Percentiles rank a stretch among this genome's conserved stretches.
phyloP scores from a whole-genome alignment of 2,329 filamentous ascomycete genomes.

The Paracoccidioides brasiliensis region DNA sequence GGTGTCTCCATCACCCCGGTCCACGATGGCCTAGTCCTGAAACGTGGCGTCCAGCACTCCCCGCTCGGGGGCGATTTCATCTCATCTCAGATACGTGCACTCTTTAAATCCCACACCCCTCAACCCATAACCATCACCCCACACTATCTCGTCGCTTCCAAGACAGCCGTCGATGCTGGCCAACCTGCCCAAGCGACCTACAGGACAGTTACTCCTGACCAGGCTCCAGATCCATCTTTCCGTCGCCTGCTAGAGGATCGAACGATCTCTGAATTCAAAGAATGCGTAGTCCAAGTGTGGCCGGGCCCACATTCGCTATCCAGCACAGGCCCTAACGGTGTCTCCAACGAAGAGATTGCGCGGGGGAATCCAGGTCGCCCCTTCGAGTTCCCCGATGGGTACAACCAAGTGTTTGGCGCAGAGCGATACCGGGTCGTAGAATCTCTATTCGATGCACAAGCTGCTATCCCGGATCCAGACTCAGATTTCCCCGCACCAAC shows the following conservation, averaged over 20 bases:
- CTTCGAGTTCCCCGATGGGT: slow-evolving; percentile 95
- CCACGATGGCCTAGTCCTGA: slow-evolving; percentile 87
- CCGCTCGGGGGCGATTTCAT: slow-evolving; percentile 81
- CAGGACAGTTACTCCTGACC: slow-evolving; percentile 51
- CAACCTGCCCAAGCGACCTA: slow-evolving; percentile 64
- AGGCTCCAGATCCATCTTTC: slow-evolving; percentile 55
- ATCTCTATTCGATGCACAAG: slow-evolving; percentile 78
- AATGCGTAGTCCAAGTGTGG: slow-evolving; percentile 93
- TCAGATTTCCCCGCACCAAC: slow-evolving; percentile 40
- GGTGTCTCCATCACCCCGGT: slow-evolving; percentile 82
- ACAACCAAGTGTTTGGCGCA: slow-evolving; percentile 85
- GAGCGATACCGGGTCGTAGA: slow-evolving; percentile 80
- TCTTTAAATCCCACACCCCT: slow-evolving; percentile 54
- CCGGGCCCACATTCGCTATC: slow-evolving; percentile 58
- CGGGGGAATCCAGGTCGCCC: slow-evolving; percentile 64
- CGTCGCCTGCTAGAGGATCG: slow-evolving; percentile 79
- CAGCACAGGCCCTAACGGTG: slow-evolving; percentile 37
- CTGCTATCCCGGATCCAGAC: slow-evolving; percentile 45
- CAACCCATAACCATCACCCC: slow-evolving; percentile 67
- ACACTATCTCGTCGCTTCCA: slow-evolving; percentile 76
- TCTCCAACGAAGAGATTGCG: slow-evolving; percentile 60
- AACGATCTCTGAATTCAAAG: slow-evolving; percentile 90
- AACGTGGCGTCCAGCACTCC: slow-evolving; percentile 76
- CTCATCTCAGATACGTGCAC: slow-evolving; percentile 69
- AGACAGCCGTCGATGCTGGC: slow-evolving; percentile 77